Evolutionary conservation across 1,284 basidiomycete species (phyloP).

Genomic region (Pseudozyma pruni): DNA sequence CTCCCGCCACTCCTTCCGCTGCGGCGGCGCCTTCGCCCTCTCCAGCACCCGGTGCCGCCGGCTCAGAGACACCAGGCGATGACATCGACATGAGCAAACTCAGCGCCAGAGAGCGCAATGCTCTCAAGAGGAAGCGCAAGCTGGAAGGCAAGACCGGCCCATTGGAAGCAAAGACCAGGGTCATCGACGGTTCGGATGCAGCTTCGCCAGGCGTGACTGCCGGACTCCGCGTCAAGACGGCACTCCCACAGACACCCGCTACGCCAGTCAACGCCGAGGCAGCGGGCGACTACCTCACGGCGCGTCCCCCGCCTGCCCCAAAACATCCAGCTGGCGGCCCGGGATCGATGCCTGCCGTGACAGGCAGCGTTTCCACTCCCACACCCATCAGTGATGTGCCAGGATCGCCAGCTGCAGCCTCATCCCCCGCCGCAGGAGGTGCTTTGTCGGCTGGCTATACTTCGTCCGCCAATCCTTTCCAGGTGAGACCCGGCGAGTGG

Average conservation of each 20-base stretch:
- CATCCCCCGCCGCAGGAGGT: conserved; percentile 27
- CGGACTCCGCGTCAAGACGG: conserved; percentile 43
- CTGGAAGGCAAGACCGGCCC: conserved; percentile 74
- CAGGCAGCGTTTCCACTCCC: conserved; percentile 34
- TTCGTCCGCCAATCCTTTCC: conserved; percentile 50
- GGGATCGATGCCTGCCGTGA: conserved; percentile 36
- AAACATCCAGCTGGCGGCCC: conserved; percentile 45
- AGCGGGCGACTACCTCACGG: conserved; percentile 27
- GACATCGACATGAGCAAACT: conserved; percentile 63
- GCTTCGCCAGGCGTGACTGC: conserved; percentile 15
- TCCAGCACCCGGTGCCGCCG: conserved; percentile 11
- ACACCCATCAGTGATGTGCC: conserved; percentile 38
- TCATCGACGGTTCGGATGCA: conserved; percentile 70
- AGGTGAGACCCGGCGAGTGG: conserved; percentile 76
- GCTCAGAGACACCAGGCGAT: conserved; percentile 31
- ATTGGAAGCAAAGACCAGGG: conserved; percentile 36
- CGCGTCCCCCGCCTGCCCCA: conserved; percentile 29
- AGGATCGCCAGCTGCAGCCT: conserved; percentile 25
- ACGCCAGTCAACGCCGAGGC: conserved; percentile 31
- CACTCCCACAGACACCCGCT: conserved; percentile 20
- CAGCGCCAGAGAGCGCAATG: conserved; percentile 83
- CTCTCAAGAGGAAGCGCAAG: conserved; percentile 90
- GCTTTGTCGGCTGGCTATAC: conserved; percentile 39
- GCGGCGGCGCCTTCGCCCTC: conserved; percentile 27
- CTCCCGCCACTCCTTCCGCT: conserved; percentile 20